A percentile compares a stretch with the other conserved stretches of the same genome.
Evolutionary conservation across 164 flowering plant genomes (phyloP).

Genomic region (Akebia trifoliata): DNA sequence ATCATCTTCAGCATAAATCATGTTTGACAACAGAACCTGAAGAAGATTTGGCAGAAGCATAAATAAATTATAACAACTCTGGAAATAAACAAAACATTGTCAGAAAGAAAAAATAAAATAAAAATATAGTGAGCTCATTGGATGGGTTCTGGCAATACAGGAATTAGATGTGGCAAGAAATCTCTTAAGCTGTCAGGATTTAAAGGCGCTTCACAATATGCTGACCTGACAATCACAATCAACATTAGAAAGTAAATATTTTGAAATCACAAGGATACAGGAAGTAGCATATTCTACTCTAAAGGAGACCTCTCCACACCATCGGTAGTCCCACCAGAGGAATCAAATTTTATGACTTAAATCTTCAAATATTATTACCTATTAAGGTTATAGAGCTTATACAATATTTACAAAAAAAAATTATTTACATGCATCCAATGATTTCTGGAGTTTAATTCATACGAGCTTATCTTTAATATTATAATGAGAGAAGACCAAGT

Average conservation of each 20-base stretch:
- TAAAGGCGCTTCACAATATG: conserved; percentile 85
- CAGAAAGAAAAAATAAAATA: background rate
- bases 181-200: conserved; percentile 67
- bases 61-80: background rate
- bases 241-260: background rate
- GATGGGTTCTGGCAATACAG: conserved; percentile 38
- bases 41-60: conserved; percentile 15
- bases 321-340: no score
- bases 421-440: no score
- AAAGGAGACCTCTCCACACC: no score
- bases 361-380: no score
- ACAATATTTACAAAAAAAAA: no score
- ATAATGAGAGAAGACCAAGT: no score
- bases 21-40: conserved; percentile 85
- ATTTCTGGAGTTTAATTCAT: no score
- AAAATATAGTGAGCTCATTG: background rate
- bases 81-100: background rate
- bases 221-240: conserved; percentile 61
- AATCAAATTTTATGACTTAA: no score
- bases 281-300: no score
- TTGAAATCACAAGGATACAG: background rate
- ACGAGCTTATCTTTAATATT: no score
- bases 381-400: no score
- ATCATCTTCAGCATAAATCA: conserved; percentile 98
- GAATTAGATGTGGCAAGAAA: conserved; percentile 77